Evolutionary conservation across 2,329 filamentous ascomycete genomes (phyloP).

Genomic region (Trichoderma atroviride): DNA sequence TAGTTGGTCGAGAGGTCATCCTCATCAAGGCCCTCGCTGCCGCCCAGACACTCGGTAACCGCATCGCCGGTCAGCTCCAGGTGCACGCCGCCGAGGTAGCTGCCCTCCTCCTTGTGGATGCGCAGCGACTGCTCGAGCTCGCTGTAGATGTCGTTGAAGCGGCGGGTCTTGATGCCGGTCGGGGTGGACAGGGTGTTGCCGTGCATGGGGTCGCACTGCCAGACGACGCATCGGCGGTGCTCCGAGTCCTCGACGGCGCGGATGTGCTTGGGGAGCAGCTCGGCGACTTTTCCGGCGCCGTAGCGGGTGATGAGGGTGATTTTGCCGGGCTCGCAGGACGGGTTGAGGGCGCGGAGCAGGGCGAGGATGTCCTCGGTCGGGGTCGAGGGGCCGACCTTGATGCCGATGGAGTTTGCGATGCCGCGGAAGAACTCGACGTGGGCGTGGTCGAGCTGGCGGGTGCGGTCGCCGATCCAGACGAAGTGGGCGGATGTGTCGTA

Average conservation of each 20-base stretch:
- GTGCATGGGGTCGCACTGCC: constrained; percentile 99
- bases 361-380: constrained; percentile 72
- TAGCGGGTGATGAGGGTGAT: constrained; percentile 96
- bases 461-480: constrained; percentile 97
- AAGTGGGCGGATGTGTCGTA: constrained; percentile 97
- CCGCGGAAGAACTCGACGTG: constrained; percentile 98
- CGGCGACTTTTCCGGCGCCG: constrained; percentile 74
- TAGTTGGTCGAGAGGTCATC: constrained; percentile 89
- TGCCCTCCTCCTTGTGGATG: constrained; percentile 81
- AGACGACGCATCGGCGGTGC: constrained; percentile 70
- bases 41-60: constrained; percentile 93
- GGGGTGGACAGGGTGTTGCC: constrained; percentile 73
- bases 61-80: constrained; percentile 94
- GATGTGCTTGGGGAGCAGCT: constrained; percentile 82
- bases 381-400: constrained; percentile 93
- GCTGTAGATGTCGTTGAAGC: constrained; percentile 85
- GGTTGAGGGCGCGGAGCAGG: constrained; percentile 85
- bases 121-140: constrained; percentile 82
- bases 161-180: constrained; percentile 84
- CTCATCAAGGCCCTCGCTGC: constrained; percentile 82
- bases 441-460: constrained; percentile 86
- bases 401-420: constrained; percentile 91
- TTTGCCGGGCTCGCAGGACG: constrained; percentile 79
- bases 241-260: constrained; percentile 81
- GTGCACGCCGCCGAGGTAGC: constrained; percentile 91